A percentile compares a stretch with the other conserved stretches of the same genome.
These are phyloP conservation scores for Mucor ambiguus DNA, from an alignment of 371 early-diverging fungal genomes.

Conservation along the genomic window DNA sequence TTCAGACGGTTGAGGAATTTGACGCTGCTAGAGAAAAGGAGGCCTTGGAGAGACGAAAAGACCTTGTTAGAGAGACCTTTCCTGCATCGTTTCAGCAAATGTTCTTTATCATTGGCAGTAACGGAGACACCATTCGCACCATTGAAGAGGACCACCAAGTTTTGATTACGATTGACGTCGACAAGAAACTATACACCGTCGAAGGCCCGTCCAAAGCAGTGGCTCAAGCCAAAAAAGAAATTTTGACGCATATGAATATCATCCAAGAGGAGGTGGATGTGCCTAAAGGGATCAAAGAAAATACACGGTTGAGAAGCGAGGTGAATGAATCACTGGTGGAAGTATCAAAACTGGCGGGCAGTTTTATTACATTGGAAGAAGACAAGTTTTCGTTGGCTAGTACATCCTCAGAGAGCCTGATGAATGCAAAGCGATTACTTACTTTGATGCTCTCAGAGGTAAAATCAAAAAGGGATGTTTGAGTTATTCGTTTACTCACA, in stretches of 20 bases:
- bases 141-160: slow-evolving; percentile 36
- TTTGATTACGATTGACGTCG: slow-evolving; percentile 30
- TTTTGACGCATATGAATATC: slow-evolving; percentile 20
- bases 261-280: slow-evolving; percentile 15
- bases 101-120: slow-evolving; percentile 41
- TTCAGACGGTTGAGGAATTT: slow-evolving; percentile 21
- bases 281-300: slow-evolving; percentile 7
- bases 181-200: slow-evolving; percentile 21
- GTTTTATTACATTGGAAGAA: slow-evolving; percentile 28
- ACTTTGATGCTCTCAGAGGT: slow-evolving; percentile 31
- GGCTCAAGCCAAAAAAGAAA: slow-evolving; percentile 23
- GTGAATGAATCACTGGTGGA: slow-evolving; percentile 19
- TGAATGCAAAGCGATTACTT: slow-evolving; percentile 30
- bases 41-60: background rate
- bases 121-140: slow-evolving; percentile 30
- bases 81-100: slow-evolving; percentile 29
- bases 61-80: slow-evolving; percentile 13
- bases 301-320: background rate
- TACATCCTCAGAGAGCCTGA: slow-evolving; percentile 18
- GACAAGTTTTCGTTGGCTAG: slow-evolving; percentile 35
- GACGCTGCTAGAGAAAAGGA: slow-evolving; percentile 11
- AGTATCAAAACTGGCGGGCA: slow-evolving; percentile 30
- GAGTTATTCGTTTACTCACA: background rate
- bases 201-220: slow-evolving; percentile 28
- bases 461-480: background rate